Percentiles rank a stretch among this genome's conserved stretches.
These are phyloP conservation scores for Nakataea oryzae DNA, from an alignment of 2,329 filamentous ascomycete species.

Conservation along the genomic window DNA sequence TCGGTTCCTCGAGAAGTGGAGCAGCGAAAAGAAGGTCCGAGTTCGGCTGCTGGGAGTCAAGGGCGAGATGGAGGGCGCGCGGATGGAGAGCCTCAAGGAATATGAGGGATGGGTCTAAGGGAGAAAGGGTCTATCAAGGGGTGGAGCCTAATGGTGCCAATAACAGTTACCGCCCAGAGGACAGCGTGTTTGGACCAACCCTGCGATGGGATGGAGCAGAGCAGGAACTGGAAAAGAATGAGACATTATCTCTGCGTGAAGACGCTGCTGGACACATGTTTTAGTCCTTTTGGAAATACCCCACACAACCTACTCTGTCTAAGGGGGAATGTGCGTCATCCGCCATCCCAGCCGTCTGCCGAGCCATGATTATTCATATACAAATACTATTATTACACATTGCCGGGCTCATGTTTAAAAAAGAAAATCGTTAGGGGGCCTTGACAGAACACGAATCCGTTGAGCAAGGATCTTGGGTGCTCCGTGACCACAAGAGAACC, in stretches of 20 bases:
- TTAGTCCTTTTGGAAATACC: neutral
- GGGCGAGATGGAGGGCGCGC: slow-evolving; percentile 61
- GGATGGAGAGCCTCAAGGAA: slow-evolving; percentile 24
- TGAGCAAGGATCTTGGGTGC: no score
- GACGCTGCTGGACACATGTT: neutral
- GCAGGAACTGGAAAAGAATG: neutral
- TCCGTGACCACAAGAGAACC: neutral
- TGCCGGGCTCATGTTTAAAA: neutral
- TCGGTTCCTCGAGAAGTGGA: slow-evolving; percentile 57
- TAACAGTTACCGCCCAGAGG: no score
- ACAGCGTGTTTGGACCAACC: no score
- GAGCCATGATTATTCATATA: neutral
- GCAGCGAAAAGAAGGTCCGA: slow-evolving; percentile 41
- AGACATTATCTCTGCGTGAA: neutral
- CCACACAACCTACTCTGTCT: neutral
- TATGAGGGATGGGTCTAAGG: neutral
- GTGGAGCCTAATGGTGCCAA: no score
- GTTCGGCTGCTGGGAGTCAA: slow-evolving; percentile 61
- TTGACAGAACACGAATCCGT: no score
- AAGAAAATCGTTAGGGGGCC: no score
- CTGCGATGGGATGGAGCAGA: no score
- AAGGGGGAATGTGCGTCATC: neutral
- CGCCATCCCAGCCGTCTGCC: neutral
- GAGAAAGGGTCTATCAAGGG: neutral
- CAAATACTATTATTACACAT: neutral